These are phyloP conservation scores for Penicillium expansum DNA, from an alignment of 2,329 filamentous ascomycete species.

Conservation along the genomic window DNA sequence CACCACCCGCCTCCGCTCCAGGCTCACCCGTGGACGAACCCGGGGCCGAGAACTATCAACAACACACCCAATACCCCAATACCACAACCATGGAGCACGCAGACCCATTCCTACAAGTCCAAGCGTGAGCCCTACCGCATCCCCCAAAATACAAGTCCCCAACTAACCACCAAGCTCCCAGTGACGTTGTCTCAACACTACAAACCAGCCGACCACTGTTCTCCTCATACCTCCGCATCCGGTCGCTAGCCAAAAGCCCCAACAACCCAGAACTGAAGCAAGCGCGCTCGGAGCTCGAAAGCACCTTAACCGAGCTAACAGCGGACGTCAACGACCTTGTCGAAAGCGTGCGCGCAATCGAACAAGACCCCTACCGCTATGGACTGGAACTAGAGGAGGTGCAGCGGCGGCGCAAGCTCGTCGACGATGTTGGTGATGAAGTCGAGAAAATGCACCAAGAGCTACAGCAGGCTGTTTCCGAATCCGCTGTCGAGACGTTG, in stretches of 20 bases:
- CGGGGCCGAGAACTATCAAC: conserved; percentile 6
- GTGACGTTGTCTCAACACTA: conserved; percentile 84
- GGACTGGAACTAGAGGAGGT: conserved; percentile 83
- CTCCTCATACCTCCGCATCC: conserved; percentile 92
- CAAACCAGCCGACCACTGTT: conserved; percentile 80
- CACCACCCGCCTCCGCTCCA: background rate
- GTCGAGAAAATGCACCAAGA: conserved; percentile 86
- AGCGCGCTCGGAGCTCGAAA: conserved; percentile 71
- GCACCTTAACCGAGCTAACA: conserved; percentile 69
- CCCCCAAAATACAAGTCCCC: conserved; percentile 1
- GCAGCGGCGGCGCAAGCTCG: conserved; percentile 71
- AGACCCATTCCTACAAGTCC: conserved; percentile 51
- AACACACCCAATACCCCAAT: conserved; percentile 5
- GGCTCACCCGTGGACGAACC: conserved; percentile 1
- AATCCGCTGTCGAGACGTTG: conserved; percentile 45
- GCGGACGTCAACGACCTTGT: conserved; percentile 87
- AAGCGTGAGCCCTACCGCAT: conserved; percentile 37
- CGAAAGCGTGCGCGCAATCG: conserved; percentile 81
- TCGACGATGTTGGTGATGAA: conserved; percentile 85
- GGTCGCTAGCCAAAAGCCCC: conserved; percentile 70
- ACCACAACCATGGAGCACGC: conserved; percentile 33
- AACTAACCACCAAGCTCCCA: conserved; percentile 38
- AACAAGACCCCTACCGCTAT: conserved; percentile 81
- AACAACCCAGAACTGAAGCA: conserved; percentile 68
- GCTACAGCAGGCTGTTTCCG: conserved; percentile 60